A percentile compares a stretch with the other conserved stretches of the same genome.
phyloP scores from a whole-genome alignment of 352 stramenopile species.

The Globisporangium megalacanthum region DNA sequence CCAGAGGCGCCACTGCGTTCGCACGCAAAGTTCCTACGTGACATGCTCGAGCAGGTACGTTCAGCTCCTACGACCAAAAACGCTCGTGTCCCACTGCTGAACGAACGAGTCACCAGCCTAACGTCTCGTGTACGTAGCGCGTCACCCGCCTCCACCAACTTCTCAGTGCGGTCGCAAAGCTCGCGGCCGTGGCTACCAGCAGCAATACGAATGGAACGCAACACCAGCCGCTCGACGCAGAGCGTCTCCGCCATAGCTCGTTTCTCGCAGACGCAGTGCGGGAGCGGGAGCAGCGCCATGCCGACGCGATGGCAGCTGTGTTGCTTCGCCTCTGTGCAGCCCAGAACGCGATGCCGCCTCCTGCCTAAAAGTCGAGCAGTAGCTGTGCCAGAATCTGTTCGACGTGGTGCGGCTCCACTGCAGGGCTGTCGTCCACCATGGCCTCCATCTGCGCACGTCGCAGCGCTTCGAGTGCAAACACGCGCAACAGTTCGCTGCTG shows the following conservation, averaged over 20 bases:
- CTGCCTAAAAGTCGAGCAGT: conserved; percentile 68
- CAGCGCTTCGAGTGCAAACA: conserved; percentile 74
- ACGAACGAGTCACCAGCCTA: no score
- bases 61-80: neutral
- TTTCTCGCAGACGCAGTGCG: conserved; percentile 43
- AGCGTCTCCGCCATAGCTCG: conserved; percentile 39
- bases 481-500: conserved; percentile 62
- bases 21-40: conserved; percentile 38
- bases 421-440: conserved; percentile 77
- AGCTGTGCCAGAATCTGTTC: conserved; percentile 80
- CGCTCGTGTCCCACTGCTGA: neutral
- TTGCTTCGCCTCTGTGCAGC: conserved; percentile 11
- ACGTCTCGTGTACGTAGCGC: conserved; percentile 24
- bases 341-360: neutral
- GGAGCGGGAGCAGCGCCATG: conserved; percentile 30
- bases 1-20: conserved; percentile 9
- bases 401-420: conserved; percentile 67
- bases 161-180: conserved; percentile 47
- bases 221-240: neutral
- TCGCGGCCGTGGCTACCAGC: conserved; percentile 24
- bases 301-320: conserved; percentile 20
- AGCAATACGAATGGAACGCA: neutral
- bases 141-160: conserved; percentile 56
- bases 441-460: conserved; percentile 81
- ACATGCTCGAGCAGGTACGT: conserved; percentile 60